These are phyloP conservation scores for Apiotrichum laibachii DNA, from an alignment of 1,284 basidiomycete genomes.

Conservation along the genomic window DNA sequence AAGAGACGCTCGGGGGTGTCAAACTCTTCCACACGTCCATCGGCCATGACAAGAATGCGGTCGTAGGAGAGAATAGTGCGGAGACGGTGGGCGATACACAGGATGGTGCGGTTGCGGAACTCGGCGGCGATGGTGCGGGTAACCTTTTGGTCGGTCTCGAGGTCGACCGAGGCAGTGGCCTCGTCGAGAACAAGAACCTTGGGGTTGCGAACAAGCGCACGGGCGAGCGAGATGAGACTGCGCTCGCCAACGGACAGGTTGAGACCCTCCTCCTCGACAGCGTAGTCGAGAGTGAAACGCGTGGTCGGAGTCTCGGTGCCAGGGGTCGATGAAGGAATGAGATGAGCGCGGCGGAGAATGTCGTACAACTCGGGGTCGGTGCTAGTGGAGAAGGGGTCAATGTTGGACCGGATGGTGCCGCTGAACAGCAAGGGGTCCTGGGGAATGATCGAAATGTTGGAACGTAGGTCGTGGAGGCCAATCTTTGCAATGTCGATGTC, in stretches of 20 bases:
- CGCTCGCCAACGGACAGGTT: constrained; percentile 71
- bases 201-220: constrained; percentile 59
- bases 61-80: constrained; percentile 79
- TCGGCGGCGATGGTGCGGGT: constrained; percentile 59
- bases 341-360: constrained; percentile 72
- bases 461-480: constrained; percentile 56
- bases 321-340: constrained; percentile 53
- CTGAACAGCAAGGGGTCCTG: constrained; percentile 72
- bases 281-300: constrained; percentile 72
- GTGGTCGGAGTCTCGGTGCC: constrained; percentile 41
- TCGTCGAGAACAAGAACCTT: constrained; percentile 65
- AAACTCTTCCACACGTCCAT: constrained; percentile 67
- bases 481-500: constrained; percentile 54
- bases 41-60: constrained; percentile 66
- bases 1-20: constrained; percentile 75
- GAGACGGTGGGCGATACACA: constrained; percentile 67
- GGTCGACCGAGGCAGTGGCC: constrained; percentile 55
- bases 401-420: constrained; percentile 58
- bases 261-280: constrained; percentile 78
- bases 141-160: constrained; percentile 59
- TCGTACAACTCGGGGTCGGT: constrained; percentile 77
- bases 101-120: constrained; percentile 62
- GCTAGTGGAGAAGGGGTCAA: constrained; percentile 70
- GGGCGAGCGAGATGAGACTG: constrained; percentile 66
- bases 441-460: constrained; percentile 67